Conservation (phyloP, 1,284 basidiomycete species). For the Irpex sp. region DNA sequence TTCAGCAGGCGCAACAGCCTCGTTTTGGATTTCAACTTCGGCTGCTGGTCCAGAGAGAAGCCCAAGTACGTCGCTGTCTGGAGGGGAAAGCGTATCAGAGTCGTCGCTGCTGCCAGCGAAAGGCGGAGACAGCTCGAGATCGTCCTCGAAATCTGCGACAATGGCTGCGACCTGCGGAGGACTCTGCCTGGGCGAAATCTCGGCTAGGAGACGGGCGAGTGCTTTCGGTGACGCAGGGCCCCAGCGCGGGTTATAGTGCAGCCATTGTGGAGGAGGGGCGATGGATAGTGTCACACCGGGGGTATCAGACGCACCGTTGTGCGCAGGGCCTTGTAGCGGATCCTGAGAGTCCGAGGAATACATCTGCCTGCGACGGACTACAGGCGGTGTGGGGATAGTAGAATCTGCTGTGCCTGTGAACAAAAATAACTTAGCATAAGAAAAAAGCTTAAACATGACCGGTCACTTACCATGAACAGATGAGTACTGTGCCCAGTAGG, state of each 20-base stretch:
- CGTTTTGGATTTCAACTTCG: not conserved
- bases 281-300: constrained; percentile 13
- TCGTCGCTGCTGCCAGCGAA: constrained; percentile 21
- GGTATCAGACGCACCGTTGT: constrained; percentile 1
- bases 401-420: constrained; percentile 37
- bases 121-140: constrained; percentile 19
- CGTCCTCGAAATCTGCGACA: constrained; percentile 10
- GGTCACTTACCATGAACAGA: constrained; percentile 56
- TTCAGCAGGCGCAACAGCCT: not conserved
- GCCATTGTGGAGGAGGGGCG: constrained; percentile 16
- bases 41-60: constrained; percentile 1
- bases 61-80: constrained; percentile 3
- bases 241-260: constrained; percentile 14
- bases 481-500: constrained; percentile 72
- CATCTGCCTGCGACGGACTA: constrained; percentile 23
- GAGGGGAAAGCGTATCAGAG: constrained; percentile 18
- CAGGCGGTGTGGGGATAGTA: constrained; percentile 34
- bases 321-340: constrained; percentile 20
- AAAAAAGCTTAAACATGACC: not conserved
- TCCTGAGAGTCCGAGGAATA: constrained; percentile 17
- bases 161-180: constrained; percentile 17
- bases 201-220: constrained; percentile 25
- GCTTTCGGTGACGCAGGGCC: constrained; percentile 31
- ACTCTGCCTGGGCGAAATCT: constrained; percentile 26
- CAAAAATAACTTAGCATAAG: not conserved